Evolutionary conservation across 495 filamentous ascomycete species (phyloP).

Genomic region (Tuber magnatum): DNA sequence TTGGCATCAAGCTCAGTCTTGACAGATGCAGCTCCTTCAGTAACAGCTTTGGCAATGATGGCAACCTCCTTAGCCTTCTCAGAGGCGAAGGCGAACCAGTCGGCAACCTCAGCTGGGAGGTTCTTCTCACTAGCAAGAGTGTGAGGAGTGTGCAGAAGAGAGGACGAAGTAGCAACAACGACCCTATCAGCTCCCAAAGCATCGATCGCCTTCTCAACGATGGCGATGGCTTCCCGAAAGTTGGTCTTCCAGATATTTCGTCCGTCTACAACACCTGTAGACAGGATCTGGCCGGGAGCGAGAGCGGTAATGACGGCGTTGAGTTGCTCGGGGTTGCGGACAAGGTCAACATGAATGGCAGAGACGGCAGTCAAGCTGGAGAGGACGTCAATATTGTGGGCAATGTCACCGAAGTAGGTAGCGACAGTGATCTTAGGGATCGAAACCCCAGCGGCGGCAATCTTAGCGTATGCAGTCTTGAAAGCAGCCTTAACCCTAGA

Average conservation of each 20-base stretch:
- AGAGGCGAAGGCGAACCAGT: conserved; percentile 97
- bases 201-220: conserved; percentile 78
- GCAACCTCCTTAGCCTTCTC: conserved; percentile 91
- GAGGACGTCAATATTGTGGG: conserved; percentile 93
- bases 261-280: conserved; percentile 91
- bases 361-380: conserved; percentile 60
- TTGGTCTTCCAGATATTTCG: conserved; percentile 99
- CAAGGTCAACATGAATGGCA: conserved; percentile 87
- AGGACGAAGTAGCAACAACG: conserved; percentile 91
- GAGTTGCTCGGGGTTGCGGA: conserved; percentile 95
- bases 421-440: conserved; percentile 76
- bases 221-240: conserved; percentile 82
- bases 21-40: conserved; percentile 77
- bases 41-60: conserved; percentile 92
- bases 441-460: conserved; percentile 64
- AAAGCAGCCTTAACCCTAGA: conserved; percentile 87
- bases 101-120: conserved; percentile 78
- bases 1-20: conserved; percentile 84
- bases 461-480: conserved; percentile 91
- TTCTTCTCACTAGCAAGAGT: conserved; percentile 97
- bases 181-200: conserved; percentile 93
- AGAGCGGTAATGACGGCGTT: conserved; percentile 66
- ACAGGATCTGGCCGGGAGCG: conserved; percentile 79
- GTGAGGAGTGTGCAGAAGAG: conserved; percentile 94
- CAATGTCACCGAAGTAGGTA: conserved; percentile 98